A percentile compares a stretch with the other conserved stretches of the same genome.
Evolutionary conservation across 2,329 filamentous ascomycete genomes (phyloP).

Genomic region (Botrytis medusae): DNA sequence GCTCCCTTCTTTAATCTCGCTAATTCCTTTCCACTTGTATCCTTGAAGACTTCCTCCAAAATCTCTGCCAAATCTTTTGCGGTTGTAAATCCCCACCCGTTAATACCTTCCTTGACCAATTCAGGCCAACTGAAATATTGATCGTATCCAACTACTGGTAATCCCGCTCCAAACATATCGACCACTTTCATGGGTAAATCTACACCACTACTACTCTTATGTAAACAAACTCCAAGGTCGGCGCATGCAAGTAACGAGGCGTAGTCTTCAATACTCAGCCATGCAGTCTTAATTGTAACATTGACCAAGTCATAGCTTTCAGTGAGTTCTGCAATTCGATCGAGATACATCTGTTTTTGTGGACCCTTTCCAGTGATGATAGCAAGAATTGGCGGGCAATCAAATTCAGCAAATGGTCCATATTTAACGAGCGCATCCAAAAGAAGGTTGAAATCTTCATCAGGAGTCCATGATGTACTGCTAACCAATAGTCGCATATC

Average conservation of each 20-base stretch:
- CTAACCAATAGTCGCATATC: conserved; percentile 74
- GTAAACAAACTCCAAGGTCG: conserved; percentile 86
- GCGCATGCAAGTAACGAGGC: conserved; percentile 79
- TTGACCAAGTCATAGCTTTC: conserved; percentile 61
- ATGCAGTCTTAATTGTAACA: conserved; percentile 75
- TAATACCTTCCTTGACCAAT: conserved; percentile 82
- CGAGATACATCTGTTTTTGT: conserved; percentile 72
- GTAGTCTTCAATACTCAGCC: conserved; percentile 82
- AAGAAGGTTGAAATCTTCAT: conserved; percentile 90
- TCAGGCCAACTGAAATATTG: conserved; percentile 87
- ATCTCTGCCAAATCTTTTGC: conserved; percentile 63
- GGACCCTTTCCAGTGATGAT: conserved; percentile 96
- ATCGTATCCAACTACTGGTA: conserved; percentile 86
- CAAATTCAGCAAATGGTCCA: conserved; percentile 50
- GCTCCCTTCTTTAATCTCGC: conserved; percentile 66
- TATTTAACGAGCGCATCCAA: conserved; percentile 80
- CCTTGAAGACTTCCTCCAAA: conserved; percentile 62
- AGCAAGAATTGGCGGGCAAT: conserved; percentile 65
- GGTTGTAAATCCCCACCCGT: conserved; percentile 81
- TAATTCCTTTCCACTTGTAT: conserved; percentile 54
- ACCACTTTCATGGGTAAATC: conserved; percentile 99
- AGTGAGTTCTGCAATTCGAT: conserved; percentile 60
- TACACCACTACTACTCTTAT: conserved; percentile 91
- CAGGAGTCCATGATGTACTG: conserved; percentile 95
- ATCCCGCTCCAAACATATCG: conserved; percentile 94